phyloP scores from a whole-genome alignment of 73 alveolate genomes.

The Effrenium voratum region DNA sequence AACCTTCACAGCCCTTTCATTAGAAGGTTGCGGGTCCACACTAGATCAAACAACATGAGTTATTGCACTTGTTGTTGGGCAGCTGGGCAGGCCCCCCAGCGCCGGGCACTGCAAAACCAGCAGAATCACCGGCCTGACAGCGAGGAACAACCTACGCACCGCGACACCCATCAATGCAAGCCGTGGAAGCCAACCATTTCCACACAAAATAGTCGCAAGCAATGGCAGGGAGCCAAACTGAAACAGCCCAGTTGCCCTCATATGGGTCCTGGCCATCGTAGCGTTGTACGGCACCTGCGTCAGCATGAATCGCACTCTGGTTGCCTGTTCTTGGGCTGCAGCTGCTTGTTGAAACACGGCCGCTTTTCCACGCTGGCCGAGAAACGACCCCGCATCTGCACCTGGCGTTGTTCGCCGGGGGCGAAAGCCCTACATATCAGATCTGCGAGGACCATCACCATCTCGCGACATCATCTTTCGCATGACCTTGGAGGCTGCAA shows the following conservation, averaged over 20 bases:
- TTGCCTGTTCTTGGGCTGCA: not conserved
- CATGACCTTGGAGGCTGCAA: slow-evolving; percentile 20
- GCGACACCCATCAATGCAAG: no score
- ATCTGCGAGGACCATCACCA: slow-evolving; percentile 23
- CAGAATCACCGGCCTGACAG: slow-evolving; percentile 41
- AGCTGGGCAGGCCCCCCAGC: no score
- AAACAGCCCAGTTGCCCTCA: not conserved
- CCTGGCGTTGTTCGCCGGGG: no score
- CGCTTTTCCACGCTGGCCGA: not conserved
- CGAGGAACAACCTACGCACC: no score
- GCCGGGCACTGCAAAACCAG: slow-evolving; percentile 36
- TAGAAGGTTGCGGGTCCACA: no score
- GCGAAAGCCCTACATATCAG: not conserved
- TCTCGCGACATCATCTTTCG: slow-evolving; percentile 49
- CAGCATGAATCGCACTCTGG: not conserved
- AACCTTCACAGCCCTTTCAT: no score
- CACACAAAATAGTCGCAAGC: not conserved
- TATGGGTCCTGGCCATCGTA: slow-evolving; percentile 32
- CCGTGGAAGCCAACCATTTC: no score
- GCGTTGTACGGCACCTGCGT: slow-evolving; percentile 73
- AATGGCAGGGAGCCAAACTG: not conserved
- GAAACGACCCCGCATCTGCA: no score
- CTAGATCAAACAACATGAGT: no score
- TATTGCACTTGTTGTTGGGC: no score
- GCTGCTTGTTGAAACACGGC: not conserved